These are phyloP conservation scores for Auricularia cornea DNA, from an alignment of 768 basidiomycete species.

Conservation along the genomic window DNA sequence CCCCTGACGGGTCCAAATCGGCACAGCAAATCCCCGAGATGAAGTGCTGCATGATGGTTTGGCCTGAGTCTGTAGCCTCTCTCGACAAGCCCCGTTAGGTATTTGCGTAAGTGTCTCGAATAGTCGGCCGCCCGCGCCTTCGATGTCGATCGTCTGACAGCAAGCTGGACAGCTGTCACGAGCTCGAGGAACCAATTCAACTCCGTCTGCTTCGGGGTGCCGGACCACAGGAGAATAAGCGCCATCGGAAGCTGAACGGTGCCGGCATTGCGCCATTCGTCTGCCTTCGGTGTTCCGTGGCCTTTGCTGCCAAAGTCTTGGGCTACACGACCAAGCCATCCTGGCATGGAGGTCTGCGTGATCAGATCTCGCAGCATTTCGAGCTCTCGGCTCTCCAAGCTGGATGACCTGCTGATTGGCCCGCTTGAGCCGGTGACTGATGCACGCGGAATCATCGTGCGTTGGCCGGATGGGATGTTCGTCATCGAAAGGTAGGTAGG, in stretches of 20 bases:
- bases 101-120: slow-evolving; percentile 15
- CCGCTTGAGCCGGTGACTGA: too few species aligned
- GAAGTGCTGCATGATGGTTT: slow-evolving; percentile 27
- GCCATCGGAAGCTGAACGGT: slow-evolving; percentile 21
- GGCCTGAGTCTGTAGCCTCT: slow-evolving; percentile 13
- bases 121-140: slow-evolving; percentile 12
- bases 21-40: slow-evolving; percentile 19
- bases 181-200: slow-evolving; percentile 23
- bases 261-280: slow-evolving; percentile 23
- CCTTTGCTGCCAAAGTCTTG: slow-evolving; percentile 10
- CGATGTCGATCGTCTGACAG: slow-evolving; percentile 15
- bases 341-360: too few species aligned
- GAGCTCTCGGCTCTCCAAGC: too few species aligned
- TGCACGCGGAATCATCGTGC: too few species aligned
- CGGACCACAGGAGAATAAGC: slow-evolving; percentile 23
- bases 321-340: too few species aligned
- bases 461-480: too few species aligned
- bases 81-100: slow-evolving; percentile 15
- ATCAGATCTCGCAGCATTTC: too few species aligned
- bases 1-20: slow-evolving; percentile 26
- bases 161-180: slow-evolving; percentile 20
- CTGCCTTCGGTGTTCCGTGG: slow-evolving; percentile 27
- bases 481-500: too few species aligned
- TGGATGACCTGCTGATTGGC: too few species aligned
- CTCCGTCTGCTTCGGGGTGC: slow-evolving; percentile 8